Base-by-base conservation (phyloP, 164 flowering plant species). In the Umbilicus rupestris region DNA sequence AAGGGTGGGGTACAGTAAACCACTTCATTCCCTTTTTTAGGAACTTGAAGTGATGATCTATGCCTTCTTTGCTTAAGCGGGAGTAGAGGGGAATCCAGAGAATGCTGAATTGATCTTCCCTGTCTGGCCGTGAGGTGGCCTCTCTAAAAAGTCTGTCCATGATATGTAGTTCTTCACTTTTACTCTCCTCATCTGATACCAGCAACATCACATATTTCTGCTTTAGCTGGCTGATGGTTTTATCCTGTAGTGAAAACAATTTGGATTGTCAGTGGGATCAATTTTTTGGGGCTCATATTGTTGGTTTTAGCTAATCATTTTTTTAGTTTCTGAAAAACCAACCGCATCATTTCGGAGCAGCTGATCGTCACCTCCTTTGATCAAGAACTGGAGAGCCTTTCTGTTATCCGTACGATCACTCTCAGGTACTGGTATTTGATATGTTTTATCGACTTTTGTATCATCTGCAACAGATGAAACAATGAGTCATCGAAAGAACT, bases 21-120 rank as follows among this genome's bases (percentile, higher is more conserved):
- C 59, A 52, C 16, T 52, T 28, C 59, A 52, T 52, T 16, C 3
- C 1, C 0, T 3, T 52, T 26, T 26, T 24, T 24, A 11, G 30
- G 29, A 12, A 2, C 15, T 52, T 26, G 31, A 24, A 24, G 11
- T 52, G 59, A 10, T 9, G 28, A 11, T 26, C 59, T 52, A 11
- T 1, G 16, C 15, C 4, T 24, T 9, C 59, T 16, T 26, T 52
- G 31, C 31, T 14, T 52, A 26, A 26, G 31, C 31, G 2, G 17
- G 59, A 52, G 59, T 52, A 52, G 59, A 52, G 31, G 26, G 59
- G 31, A 52, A 52, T 24, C 59, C 59, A 52, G 31, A 52, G 30
- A 52, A 52, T 52, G 30, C 31, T 19, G 29, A 52, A 52, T 52
- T 11, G 15, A 2, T 9, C 31, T 52, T 52, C 31, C 59, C 0